phyloP scores from a whole-genome alignment of 1,284 basidiomycete species.

The Coriolopsis trogii region DNA sequence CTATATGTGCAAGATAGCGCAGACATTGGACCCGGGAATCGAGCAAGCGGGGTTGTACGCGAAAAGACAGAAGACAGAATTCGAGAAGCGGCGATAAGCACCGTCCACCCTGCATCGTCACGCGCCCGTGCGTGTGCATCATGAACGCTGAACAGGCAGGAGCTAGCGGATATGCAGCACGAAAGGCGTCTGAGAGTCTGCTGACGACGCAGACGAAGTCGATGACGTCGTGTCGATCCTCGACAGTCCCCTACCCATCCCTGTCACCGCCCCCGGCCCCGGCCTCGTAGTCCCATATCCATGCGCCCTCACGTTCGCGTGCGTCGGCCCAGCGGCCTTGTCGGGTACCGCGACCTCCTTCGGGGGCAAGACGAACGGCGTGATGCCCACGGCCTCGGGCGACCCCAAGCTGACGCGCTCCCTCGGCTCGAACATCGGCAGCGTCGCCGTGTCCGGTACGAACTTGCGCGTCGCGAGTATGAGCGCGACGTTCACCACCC shows the following conservation, averaged over 20 bases:
- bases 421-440: slow-evolving; percentile 35
- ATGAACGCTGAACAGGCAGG: neutral
- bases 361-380: slow-evolving; percentile 34
- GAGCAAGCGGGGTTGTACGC: neutral
- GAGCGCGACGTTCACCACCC: slow-evolving; percentile 37
- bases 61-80: neutral
- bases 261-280: neutral
- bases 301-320: neutral
- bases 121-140: neutral
- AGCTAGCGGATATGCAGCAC: slow-evolving; percentile 3
- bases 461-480: slow-evolving; percentile 33
- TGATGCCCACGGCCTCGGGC: slow-evolving; percentile 33
- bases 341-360: neutral
- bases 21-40: neutral
- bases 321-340: neutral
- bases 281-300: neutral
- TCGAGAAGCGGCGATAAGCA: neutral
- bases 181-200: slow-evolving; percentile 22
- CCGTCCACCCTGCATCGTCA: neutral
- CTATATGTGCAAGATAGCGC: too few species aligned
- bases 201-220: slow-evolving; percentile 8
- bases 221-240: slow-evolving; percentile 5
- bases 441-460: slow-evolving; percentile 30
- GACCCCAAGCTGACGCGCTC: slow-evolving; percentile 29
- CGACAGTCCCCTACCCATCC: neutral